A percentile compares a stretch with the other conserved stretches of the same genome.
Evolutionary conservation across 2,329 filamentous ascomycete species (phyloP).

Genomic region (Gnomoniopsis sp.): DNA sequence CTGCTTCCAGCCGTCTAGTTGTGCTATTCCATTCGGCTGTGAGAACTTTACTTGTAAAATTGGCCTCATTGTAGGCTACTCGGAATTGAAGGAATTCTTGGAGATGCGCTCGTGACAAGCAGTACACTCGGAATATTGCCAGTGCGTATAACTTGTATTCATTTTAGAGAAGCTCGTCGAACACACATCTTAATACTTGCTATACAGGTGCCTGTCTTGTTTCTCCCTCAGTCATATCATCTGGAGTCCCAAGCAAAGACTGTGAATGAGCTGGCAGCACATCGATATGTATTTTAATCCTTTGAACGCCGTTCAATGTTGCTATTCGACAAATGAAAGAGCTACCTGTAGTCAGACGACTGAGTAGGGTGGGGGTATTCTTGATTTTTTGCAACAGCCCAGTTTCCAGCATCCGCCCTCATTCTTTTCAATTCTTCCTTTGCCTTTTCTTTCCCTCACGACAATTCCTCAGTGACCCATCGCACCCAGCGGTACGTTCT

Average conservation of each 20-base stretch:
- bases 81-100: no score
- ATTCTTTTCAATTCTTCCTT: not conserved
- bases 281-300: not conserved
- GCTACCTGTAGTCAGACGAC: constrained; percentile 10
- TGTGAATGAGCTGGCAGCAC: not conserved
- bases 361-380: constrained; percentile 18
- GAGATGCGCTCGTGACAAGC: no score
- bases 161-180: no score
- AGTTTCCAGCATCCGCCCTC: not conserved
- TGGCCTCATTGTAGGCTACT: no score
- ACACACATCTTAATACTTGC: no score
- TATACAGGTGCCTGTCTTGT: no score
- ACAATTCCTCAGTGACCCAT: not conserved
- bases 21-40: no score
- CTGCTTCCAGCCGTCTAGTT: not conserved
- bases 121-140: no score
- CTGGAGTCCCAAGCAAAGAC: not conserved
- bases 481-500: constrained; percentile 39
- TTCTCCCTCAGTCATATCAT: no score
- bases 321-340: not conserved
- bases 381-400: constrained; percentile 1
- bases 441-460: not conserved
- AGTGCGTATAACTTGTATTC: not conserved
- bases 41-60: not conserved
- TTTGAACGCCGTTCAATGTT: constrained; percentile 4